Conservation (phyloP, 164 flowering plant genomes). For the Magnolia changhungtana region DNA sequence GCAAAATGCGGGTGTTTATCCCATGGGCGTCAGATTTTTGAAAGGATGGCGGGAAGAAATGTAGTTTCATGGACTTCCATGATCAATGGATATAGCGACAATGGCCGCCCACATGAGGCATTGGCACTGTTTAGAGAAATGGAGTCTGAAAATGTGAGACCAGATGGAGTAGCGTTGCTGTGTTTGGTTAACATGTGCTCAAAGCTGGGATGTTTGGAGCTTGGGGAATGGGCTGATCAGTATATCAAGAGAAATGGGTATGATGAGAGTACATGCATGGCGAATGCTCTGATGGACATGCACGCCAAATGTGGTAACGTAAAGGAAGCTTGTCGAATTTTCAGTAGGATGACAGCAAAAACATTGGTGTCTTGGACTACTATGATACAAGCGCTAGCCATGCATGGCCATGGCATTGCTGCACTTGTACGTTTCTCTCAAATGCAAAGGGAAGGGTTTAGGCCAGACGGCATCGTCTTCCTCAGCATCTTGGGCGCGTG, state of each 20-base stretch:
- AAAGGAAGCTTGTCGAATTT: conserved; percentile 32
- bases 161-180: conserved; percentile 35
- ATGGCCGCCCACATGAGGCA: conserved; percentile 21
- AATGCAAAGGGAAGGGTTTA: conserved; percentile 40
- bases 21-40: conserved; percentile 25
- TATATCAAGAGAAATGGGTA: conserved; percentile 17
- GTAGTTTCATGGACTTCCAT: conserved; percentile 41
- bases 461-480: conserved; percentile 30
- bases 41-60: conserved; percentile 28
- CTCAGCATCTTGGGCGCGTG: conserved; percentile 35
- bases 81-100: conserved; percentile 30
- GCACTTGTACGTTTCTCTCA: conserved; percentile 35
- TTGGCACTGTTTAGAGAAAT: conserved; percentile 26
- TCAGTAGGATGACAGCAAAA: conserved; percentile 23
- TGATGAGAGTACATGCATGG: conserved; percentile 5
- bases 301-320: conserved; percentile 43
- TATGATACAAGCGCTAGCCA: conserved; percentile 36
- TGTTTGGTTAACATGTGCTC: conserved; percentile 31
- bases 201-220: conserved; percentile 30
- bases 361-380: conserved; percentile 38
- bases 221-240: conserved; percentile 22
- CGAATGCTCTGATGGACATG: conserved; percentile 45
- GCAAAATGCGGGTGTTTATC: conserved; percentile 29
- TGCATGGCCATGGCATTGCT: conserved; percentile 32
- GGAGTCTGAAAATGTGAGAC: conserved; percentile 26